Conservation (phyloP, 208 protist genomes). For the Kentomonas sorsogonicus region DNA sequence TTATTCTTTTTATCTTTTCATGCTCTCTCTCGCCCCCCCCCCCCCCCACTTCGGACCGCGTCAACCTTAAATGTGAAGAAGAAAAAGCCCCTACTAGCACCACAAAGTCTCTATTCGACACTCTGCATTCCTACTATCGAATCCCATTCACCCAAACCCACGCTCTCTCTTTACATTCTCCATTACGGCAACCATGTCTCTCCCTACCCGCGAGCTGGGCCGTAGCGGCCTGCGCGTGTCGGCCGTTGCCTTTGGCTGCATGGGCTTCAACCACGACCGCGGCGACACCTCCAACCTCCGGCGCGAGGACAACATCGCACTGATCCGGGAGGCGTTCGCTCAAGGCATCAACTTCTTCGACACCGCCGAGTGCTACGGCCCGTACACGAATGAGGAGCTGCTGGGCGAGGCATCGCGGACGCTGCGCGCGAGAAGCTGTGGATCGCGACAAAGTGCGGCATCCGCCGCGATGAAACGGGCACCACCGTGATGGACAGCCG, state of each 20-base stretch:
- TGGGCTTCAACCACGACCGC: slow-evolving; percentile 27
- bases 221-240: slow-evolving; percentile 23
- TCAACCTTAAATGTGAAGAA: slow-evolving; percentile 1
- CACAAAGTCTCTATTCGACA: no score
- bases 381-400: slow-evolving; percentile 26
- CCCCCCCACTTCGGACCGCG: no score
- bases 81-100: no score
- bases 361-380: slow-evolving; percentile 30
- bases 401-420: slow-evolving; percentile 21
- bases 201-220: slow-evolving; percentile 19
- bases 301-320: slow-evolving; percentile 14
- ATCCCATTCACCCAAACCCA: no score
- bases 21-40: no score
- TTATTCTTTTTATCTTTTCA: slow-evolving; percentile 1
- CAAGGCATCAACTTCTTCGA: slow-evolving; percentile 36
- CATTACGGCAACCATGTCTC: no score
- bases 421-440: slow-evolving; percentile 19
- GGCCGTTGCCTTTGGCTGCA: slow-evolving; percentile 26
- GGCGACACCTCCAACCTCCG: slow-evolving; percentile 11
- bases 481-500: slow-evolving; percentile 13
- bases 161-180: no score
- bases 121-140: no score
- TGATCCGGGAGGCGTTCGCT: slow-evolving; percentile 23
- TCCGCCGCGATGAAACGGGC: slow-evolving; percentile 12
- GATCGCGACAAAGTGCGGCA: slow-evolving; percentile 29